Conservation (phyloP, 106 monocot genomes). For the Allium cepa region DNA sequence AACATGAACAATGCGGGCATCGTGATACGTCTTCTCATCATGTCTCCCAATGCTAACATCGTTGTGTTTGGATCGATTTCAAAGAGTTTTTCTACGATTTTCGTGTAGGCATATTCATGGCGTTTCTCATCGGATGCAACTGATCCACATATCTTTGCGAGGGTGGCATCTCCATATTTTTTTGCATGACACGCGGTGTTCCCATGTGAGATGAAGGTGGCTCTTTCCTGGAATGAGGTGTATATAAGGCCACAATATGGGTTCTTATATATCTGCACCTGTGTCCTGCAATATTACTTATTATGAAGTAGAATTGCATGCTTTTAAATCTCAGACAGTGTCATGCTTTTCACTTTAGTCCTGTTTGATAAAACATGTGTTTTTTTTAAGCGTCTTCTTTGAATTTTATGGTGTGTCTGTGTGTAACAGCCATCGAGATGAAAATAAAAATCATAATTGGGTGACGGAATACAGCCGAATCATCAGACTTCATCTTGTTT, state of each 20-base stretch:
- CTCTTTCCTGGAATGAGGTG: constrained; percentile 17
- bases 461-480: no score
- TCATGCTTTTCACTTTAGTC: no score
- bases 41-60: constrained; percentile 3
- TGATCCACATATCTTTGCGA: constrained; percentile 12
- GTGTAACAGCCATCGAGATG: no score
- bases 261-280: background rate
- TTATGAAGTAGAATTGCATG: no score
- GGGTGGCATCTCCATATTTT: constrained; percentile 6
- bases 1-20: constrained; percentile 18
- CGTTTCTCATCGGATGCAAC: constrained; percentile 18
- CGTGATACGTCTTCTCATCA: constrained; percentile 13
- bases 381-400: no score
- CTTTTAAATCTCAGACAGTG: no score
- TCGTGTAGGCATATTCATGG: constrained; percentile 13
- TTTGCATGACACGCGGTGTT: constrained; percentile 13
- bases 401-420: no score
- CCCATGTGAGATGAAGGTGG: constrained; percentile 22
- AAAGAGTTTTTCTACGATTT: constrained; percentile 5
- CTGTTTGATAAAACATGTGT: no score
- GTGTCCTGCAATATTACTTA: background rate
- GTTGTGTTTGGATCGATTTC: constrained; percentile 5
- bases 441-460: no score
- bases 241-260: constrained; percentile 12
- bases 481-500: no score